Base-by-base conservation (phyloP, 495 filamentous ascomycete genomes). In the Symbiotaphrina buchneri region DNA sequence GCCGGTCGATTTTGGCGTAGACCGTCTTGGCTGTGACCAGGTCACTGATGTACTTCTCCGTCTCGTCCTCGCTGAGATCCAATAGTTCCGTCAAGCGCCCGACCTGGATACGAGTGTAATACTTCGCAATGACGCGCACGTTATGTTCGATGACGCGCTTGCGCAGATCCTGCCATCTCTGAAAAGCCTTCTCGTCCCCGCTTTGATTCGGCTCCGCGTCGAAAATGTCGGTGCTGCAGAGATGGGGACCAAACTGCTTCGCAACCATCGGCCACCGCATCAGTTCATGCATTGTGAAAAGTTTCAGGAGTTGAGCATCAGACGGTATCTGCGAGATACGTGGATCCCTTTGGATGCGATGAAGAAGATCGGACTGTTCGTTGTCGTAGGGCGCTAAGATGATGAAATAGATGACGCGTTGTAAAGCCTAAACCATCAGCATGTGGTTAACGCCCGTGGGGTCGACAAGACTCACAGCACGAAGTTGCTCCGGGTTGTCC, bases 131-230 rank as follows among this genome's bases (percentile, higher is more conserved):
- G 5, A 95, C 87, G 24, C 87, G 76, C 26, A 97, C 87, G 43
- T 97, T 97, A 55, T 97, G 87, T 57, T 97, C 87, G 45, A 97
- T 97, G 33, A 97, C 87, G 20, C 87, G 81, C 60, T 91, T 92
- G 36, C 87, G 80, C 37, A 97, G 62, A 45, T 93, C 90, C 48
- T 82, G 65, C 81, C 80, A 95, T 47, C 87, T 63, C 42, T 64
- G 63, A 52, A 19, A 18, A 13, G 82, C 74, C 52, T 91, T 75
- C 35, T 71, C 62, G 37, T 92, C 81, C 10, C 47, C 47, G 6
- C 67, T 63, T 41, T 72, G 62, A 37, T 61, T 61, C 22, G 63
- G 46, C 25, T 63, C 50, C 11, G 56, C 55, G 41, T 70, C 68
- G 50, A 97, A 97, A 40, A 97, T 74, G 46, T 95, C 87, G 16